Evolutionary conservation across 2,329 filamentous ascomycete genomes (phyloP).

Genomic region (Diaporthe ilicicola): DNA sequence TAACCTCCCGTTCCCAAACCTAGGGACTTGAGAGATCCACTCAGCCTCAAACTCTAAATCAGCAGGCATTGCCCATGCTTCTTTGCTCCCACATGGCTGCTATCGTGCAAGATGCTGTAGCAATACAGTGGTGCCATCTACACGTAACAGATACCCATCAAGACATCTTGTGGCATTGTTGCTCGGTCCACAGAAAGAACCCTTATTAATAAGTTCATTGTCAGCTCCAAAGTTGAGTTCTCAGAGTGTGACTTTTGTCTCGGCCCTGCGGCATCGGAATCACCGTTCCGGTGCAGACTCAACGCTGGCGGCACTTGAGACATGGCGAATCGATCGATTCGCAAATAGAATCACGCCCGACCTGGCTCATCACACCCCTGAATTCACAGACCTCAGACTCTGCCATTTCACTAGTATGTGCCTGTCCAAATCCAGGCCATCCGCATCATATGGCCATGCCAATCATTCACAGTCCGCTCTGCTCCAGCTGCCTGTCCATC

Average conservation of each 20-base stretch:
- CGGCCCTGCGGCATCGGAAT: not conserved
- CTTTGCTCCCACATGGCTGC: not conserved
- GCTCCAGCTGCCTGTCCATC: not conserved
- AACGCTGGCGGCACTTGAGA: not conserved
- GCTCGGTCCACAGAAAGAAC: not conserved
- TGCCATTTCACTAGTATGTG: not conserved
- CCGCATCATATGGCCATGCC: not conserved
- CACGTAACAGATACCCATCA: not conserved
- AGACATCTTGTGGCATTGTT: not conserved
- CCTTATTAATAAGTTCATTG: no score
- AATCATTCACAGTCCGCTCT: not conserved
- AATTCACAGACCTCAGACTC: not conserved
- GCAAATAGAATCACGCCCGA: not conserved
- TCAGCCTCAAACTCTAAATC: constrained; percentile 21
- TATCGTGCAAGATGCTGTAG: not conserved
- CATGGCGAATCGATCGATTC: not conserved
- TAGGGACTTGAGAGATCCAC: not conserved
- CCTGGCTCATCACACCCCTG: not conserved
- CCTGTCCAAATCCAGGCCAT: not conserved
- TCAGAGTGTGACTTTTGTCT: not conserved
- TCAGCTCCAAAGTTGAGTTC: not conserved
- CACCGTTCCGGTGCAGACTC: not conserved
- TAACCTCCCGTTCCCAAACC: not conserved
- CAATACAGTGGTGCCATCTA: not conserved
- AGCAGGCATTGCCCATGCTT: constrained; percentile 1